Conservation (phyloP, 441 rosid genomes). For the Aleurites moluccanus region DNA sequence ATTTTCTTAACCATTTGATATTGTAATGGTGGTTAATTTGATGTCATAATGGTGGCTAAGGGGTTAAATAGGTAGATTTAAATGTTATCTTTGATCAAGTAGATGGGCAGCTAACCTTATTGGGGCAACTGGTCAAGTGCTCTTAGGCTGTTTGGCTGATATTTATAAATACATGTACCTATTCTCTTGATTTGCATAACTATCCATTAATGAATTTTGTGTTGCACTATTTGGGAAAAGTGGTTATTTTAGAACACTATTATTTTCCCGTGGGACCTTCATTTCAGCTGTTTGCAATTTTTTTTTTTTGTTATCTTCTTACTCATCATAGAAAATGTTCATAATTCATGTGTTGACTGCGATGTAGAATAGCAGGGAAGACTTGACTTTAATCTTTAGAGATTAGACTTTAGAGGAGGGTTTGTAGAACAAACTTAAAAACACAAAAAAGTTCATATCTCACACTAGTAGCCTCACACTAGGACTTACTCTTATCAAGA, state of each 20-base stretch:
- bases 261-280: too few species aligned
- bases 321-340: neutral
- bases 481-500: too few species aligned
- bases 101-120: too few species aligned
- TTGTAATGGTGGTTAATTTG: neutral
- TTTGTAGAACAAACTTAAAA: neutral
- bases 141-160: neutral
- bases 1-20: neutral
- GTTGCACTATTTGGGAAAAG: neutral
- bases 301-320: neutral
- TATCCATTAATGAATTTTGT: neutral
- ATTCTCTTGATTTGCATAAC: neutral
- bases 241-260: too few species aligned
- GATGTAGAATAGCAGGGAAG: too few species aligned
- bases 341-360: neutral
- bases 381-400: too few species aligned
- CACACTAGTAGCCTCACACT: too few species aligned
- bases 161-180: neutral
- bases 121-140: neutral
- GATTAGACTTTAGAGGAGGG: neutral
- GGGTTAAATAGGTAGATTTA: neutral
- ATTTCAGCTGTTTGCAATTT: neutral
- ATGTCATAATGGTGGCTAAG: neutral
- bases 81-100: too few species aligned
- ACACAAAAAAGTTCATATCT: too few species aligned